Conservation (phyloP, 306 rosid genomes). For the Cyamopsis tetragonoloba region DNA sequence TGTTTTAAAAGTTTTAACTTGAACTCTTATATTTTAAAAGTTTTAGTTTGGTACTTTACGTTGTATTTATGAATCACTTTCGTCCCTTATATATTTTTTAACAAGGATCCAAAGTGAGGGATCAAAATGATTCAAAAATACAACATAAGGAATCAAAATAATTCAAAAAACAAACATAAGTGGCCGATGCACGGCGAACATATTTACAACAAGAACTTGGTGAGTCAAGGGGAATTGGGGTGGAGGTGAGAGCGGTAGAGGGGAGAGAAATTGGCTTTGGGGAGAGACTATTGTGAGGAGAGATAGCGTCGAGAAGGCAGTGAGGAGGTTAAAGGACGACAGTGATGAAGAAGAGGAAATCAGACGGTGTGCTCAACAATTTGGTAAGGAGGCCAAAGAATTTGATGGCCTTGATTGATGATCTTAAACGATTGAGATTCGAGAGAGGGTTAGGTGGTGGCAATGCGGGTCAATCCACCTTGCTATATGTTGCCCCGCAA, state of each 20-base stretch:
- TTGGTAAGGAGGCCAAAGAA: conserved; percentile 9
- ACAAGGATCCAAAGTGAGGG: too few species aligned
- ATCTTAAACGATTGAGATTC: background rate
- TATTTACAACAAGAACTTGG: conserved; percentile 17
- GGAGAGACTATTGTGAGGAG: background rate
- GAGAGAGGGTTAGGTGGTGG: too few species aligned
- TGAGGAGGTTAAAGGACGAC: conserved; percentile 22
- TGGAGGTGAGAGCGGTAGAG: conserved; percentile 22
- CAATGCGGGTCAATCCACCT: too few species aligned
- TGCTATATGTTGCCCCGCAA: too few species aligned
- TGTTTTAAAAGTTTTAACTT: too few species aligned
- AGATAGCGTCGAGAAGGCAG: conserved; percentile 9
- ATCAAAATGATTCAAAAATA: too few species aligned
- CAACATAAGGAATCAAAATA: too few species aligned
- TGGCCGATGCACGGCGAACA: conserved; percentile 14
- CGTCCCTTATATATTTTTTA: too few species aligned
- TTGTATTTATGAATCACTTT: too few species aligned
- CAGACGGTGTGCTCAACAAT: background rate
- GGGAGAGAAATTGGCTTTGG: background rate
- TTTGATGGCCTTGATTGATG: conserved; percentile 8
- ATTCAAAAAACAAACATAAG: too few species aligned
- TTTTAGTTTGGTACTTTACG: too few species aligned
- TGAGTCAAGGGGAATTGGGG: conserved; percentile 6
- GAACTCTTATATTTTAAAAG: too few species aligned
- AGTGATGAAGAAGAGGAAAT: conserved; percentile 11